Evolutionary conservation across 768 basidiomycete genomes (phyloP), one percentile per base, ranked within the genome.

Genomic region (Epithele typhae): DNA sequence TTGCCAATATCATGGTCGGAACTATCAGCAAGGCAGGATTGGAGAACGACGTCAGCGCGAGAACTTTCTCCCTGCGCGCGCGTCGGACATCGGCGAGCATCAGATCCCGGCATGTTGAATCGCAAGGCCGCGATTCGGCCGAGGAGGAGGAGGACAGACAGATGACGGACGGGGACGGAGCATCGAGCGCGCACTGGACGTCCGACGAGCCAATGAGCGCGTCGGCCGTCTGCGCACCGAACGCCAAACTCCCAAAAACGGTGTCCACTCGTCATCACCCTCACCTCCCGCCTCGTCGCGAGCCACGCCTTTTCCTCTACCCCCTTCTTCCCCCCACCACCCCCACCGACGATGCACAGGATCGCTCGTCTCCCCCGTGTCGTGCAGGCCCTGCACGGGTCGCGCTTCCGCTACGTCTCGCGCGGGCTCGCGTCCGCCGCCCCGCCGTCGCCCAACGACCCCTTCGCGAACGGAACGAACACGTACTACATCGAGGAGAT

Each of bases 401-500:
- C 45, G 6, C 50, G 50, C n/a, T 52, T 43, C 45, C 50, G 50
- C 46, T 52, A 52, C 17, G 32, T 52, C 27, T 24, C 37, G 40
- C 72, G 71, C 24, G 48, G 63, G 2, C 53, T 80, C 45, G 81
- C 82, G 21, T 79, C 76, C 17, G 64, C 73, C 1, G 63, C 68
- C 21, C 64, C 78, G 19, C 87, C 87, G 2, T 89, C 87, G 2
- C 69, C 85, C 18, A 88, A 89, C 56, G 89, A 92, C 64, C 75
- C 77, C 7, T 96, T 97, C 64, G 94, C 93, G 11, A 95, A 91
- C 48, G 93, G 92, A 34, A 93, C 87, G 34, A 97, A 96, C 68
- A 76, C 92, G 19, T 93, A 95, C 72, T 98, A 98, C 63, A 87
- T 87, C 17, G 94, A 90, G 59, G 92, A 95, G 68, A 97, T 97